Evolutionary conservation across 441 rosid genomes (phyloP).

Genomic region (Geranium incanum): DNA sequence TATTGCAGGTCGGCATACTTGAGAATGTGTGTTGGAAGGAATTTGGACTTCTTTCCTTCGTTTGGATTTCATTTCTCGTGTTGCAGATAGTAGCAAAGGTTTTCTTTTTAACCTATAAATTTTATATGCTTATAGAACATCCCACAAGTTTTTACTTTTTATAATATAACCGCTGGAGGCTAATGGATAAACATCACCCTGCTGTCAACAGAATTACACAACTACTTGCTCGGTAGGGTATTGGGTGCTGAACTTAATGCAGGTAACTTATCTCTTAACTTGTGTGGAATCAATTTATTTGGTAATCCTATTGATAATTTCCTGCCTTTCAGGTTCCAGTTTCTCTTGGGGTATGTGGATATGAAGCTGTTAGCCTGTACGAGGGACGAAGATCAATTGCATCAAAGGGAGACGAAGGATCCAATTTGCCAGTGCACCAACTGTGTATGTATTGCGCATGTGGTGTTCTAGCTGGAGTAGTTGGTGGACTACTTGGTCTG

Average conservation of each 20-base stretch:
- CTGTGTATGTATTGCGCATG: slow-evolving; percentile 39
- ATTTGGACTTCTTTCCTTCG: slow-evolving; percentile 59
- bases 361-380: slow-evolving; percentile 53
- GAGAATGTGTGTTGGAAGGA: slow-evolving; percentile 63
- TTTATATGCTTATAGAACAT: too few species aligned
- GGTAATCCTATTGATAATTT: too few species aligned
- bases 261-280: slow-evolving; percentile 32
- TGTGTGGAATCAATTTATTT: too few species aligned
- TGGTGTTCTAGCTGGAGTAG: slow-evolving; percentile 52
- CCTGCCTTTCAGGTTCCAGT: slow-evolving; percentile 39
- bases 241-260: slow-evolving; percentile 55
- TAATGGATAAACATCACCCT: too few species aligned
- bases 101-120: too few species aligned
- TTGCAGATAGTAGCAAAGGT: slow-evolving; percentile 37
- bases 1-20: slow-evolving; percentile 17
- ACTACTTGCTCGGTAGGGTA: slow-evolving; percentile 49
- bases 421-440: slow-evolving; percentile 30
- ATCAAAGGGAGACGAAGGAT: slow-evolving; percentile 46
- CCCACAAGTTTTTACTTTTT: too few species aligned
- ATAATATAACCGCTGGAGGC: too few species aligned
- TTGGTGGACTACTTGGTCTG: slow-evolving; percentile 46
- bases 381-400: slow-evolving; percentile 51
- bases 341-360: slow-evolving; percentile 45
- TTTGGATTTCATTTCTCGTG: slow-evolving; percentile 53
- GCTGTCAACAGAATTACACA: slow-evolving; percentile 25